phyloP scores from a whole-genome alignment of 768 basidiomycete genomes.

The Russula vinacea region DNA sequence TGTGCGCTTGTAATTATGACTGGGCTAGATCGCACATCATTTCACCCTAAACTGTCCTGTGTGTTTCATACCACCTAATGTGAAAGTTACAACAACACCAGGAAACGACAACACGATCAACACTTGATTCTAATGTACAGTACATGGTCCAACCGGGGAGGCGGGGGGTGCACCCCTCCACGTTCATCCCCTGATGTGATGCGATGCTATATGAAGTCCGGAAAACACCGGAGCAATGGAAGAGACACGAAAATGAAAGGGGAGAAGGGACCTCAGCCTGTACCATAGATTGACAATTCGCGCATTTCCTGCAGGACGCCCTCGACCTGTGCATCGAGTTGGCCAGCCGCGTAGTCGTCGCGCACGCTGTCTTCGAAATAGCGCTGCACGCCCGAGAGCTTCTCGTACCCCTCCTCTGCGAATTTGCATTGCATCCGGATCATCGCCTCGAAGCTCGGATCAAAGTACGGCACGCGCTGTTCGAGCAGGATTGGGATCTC shows the following conservation, averaged over 20 bases:
- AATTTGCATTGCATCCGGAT: constrained; percentile 97
- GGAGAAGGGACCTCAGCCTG: constrained; percentile 27
- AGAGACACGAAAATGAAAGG: not conserved
- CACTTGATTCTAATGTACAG: constrained; percentile 11
- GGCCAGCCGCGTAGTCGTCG: constrained; percentile 96
- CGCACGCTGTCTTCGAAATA: constrained; percentile 88
- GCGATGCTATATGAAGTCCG: not conserved
- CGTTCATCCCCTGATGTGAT: constrained; percentile 1
- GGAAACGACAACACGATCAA: constrained; percentile 1
- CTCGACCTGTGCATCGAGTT: constrained; percentile 97
- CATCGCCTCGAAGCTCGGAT: constrained; percentile 99
- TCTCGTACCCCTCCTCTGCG: constrained; percentile 97
- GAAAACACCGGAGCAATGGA: constrained; percentile 9
- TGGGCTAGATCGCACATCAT: not conserved
- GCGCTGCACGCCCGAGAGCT: constrained; percentile 89
- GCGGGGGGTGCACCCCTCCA: not conserved
- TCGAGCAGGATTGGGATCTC: constrained; percentile 93
- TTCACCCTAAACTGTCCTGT: not conserved
- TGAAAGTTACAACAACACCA: constrained; percentile 5
- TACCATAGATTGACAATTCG: constrained; percentile 91
- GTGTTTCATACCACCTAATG: constrained; percentile 17
- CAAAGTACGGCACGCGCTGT: constrained; percentile 95
- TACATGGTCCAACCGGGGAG: constrained; percentile 16
- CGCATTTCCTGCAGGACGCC: constrained; percentile 96
- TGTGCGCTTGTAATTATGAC: constrained; percentile 23